Conservation (phyloP, 495 filamentous ascomycete genomes). For the Aspergillus egyptiacus region DNA sequence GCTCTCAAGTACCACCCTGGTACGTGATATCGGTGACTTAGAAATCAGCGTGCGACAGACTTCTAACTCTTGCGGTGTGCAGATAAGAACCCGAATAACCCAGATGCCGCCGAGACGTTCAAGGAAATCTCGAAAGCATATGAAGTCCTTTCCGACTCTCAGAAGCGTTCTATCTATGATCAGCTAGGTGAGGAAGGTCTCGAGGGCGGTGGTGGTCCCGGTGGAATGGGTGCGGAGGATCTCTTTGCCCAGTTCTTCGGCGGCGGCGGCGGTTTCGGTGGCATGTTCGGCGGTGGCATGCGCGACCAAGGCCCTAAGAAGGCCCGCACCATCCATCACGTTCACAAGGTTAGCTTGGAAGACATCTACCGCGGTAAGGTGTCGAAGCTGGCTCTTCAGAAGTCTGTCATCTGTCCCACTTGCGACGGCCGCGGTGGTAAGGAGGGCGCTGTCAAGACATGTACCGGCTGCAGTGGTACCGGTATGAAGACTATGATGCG, state of each 20-base stretch:
- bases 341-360: slow-evolving; percentile 95
- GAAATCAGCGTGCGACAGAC: not conserved
- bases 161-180: slow-evolving; percentile 90
- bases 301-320: slow-evolving; percentile 82
- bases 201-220: slow-evolving; percentile 73
- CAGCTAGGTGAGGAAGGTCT: slow-evolving; percentile 96
- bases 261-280: slow-evolving; percentile 73
- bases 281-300: slow-evolving; percentile 82
- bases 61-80: slow-evolving; percentile 12
- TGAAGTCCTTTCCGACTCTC: slow-evolving; percentile 82
- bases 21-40: slow-evolving; percentile 32
- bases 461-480: slow-evolving; percentile 79
- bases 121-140: slow-evolving; percentile 95
- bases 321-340: slow-evolving; percentile 92
- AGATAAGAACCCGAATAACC: slow-evolving; percentile 97
- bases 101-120: slow-evolving; percentile 92
- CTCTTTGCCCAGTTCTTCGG: slow-evolving; percentile 98
- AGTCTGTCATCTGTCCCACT: slow-evolving; percentile 91
- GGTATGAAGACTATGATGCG: slow-evolving; percentile 99
- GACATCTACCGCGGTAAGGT: slow-evolving; percentile 98
- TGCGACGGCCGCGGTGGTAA: slow-evolving; percentile 96
- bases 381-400: slow-evolving; percentile 94
- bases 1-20: slow-evolving; percentile 89
- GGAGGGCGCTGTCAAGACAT: slow-evolving; percentile 91
- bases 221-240: slow-evolving; percentile 94